Conservation (phyloP, 2,329 filamentous ascomycete genomes). For the Aspergillus sp. region DNA sequence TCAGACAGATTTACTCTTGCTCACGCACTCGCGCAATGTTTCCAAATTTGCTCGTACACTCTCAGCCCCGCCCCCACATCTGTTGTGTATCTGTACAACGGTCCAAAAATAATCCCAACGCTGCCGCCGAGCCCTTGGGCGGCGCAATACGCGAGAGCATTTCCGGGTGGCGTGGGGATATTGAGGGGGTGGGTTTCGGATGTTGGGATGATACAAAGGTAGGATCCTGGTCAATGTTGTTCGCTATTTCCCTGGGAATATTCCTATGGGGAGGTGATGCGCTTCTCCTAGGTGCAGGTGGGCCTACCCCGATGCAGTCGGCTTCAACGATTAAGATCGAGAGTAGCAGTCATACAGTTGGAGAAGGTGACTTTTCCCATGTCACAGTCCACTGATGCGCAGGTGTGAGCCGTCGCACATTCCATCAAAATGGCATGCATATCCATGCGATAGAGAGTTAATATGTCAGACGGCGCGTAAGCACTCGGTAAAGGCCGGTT, state of each 20-base stretch:
- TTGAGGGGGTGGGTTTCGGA: conserved; percentile 17
- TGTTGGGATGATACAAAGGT: conserved; percentile 19
- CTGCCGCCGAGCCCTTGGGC: conserved; percentile 33
- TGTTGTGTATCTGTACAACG: conserved; percentile 13
- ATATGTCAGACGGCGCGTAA: conserved; percentile 12
- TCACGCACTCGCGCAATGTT: conserved; percentile 21
- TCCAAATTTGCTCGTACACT: conserved; percentile 24
- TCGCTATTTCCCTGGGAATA: conserved; percentile 26
- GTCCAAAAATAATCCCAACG: conserved; percentile 29
- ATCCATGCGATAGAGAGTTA: conserved; percentile 22
- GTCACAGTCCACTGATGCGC: conserved; percentile 11
- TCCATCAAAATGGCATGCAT: conserved; percentile 19
- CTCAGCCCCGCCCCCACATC: conserved; percentile 14
- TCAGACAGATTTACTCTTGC: conserved; percentile 22
- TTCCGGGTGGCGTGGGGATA: conserved; percentile 28
- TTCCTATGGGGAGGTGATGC: conserved; percentile 9
- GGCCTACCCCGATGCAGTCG: conserved; percentile 20
- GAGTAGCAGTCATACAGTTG: conserved; percentile 10
- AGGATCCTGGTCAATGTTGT: conserved; percentile 35
- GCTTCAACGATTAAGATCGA: conserved; percentile 20
- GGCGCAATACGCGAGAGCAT: conserved; percentile 26
- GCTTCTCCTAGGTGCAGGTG: not conserved
- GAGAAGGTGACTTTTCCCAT: conserved; percentile 14
- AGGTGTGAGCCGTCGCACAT: conserved; percentile 16
- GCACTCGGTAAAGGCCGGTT: not conserved